A percentile compares a stretch with the other conserved stretches of the same genome.
Conservation (phyloP, 129 eudicot species). For the Centrapalus pauciflorus region DNA sequence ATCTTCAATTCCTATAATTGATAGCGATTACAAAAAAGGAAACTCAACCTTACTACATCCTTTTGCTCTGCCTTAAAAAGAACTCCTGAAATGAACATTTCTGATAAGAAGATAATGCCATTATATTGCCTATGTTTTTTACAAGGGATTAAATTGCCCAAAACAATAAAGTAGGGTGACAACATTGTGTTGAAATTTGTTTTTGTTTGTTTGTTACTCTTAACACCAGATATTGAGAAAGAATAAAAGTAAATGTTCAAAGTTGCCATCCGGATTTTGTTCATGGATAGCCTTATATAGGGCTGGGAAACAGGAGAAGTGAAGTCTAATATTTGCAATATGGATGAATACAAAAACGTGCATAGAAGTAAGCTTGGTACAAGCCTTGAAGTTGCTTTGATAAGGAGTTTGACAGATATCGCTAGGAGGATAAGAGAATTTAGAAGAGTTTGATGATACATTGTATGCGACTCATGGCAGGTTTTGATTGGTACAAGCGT, state of each 20-base stretch:
- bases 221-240: constrained; percentile 3
- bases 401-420: background rate
- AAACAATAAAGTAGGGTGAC: too few relatives aligned
- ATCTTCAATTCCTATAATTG: too few relatives aligned
- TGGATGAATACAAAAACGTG: too few relatives aligned
- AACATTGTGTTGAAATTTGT: too few relatives aligned
- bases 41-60: too few relatives aligned
- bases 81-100: too few relatives aligned
- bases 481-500: background rate
- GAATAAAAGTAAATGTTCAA: background rate
- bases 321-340: background rate
- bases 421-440: background rate
- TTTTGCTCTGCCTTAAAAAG: too few relatives aligned
- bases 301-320: background rate
- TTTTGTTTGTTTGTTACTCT: constrained; percentile 7
- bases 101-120: too few relatives aligned
- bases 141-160: too few relatives aligned
- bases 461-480: background rate
- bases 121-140: too few relatives aligned
- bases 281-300: background rate
- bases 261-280: background rate
- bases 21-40: too few relatives aligned
- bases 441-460: constrained; percentile 2
- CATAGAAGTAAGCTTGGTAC: background rate
- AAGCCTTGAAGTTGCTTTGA: background rate